Conservation (phyloP, 768 basidiomycete genomes). For the Hericium coralloides region DNA sequence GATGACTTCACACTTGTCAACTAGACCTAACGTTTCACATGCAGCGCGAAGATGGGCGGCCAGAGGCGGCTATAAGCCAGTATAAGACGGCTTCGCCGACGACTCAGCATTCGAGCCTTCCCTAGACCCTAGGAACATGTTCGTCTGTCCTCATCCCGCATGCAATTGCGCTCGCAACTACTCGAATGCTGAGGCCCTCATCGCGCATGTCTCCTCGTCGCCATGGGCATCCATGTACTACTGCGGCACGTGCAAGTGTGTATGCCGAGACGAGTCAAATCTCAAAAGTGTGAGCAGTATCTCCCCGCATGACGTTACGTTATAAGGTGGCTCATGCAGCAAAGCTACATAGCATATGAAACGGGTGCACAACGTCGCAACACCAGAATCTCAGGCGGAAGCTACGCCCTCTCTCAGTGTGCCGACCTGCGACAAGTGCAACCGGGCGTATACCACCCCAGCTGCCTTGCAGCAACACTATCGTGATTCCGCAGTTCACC, state of each 20-base stretch:
- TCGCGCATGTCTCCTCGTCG: conserved; percentile 7
- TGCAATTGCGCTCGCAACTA: conserved; percentile 11
- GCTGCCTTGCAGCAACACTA: background rate
- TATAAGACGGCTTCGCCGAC: background rate
- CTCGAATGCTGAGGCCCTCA: conserved; percentile 2
- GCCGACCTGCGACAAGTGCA: background rate
- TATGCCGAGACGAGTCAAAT: conserved; percentile 8
- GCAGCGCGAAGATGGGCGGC: background rate
- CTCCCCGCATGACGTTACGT: background rate
- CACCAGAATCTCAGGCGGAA: background rate
- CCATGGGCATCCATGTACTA: conserved; percentile 10
- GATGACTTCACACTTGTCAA: background rate
- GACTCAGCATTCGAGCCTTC: background rate
- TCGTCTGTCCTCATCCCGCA: conserved; percentile 9
- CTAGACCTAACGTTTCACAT: background rate
- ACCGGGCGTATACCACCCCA: background rate
- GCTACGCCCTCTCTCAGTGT: background rate
- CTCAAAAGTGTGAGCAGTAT: conserved; percentile 3
- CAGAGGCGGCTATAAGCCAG: background rate
- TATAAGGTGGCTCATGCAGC: no score
- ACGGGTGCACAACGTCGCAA: background rate
- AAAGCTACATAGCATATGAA: background rate
- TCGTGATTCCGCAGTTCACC: background rate
- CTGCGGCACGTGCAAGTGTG: conserved; percentile 10
- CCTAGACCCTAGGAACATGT: conserved; percentile 1